Evolutionary conservation across 1,284 basidiomycete genomes (phyloP).

Genomic region (Puccinia novopanici): DNA sequence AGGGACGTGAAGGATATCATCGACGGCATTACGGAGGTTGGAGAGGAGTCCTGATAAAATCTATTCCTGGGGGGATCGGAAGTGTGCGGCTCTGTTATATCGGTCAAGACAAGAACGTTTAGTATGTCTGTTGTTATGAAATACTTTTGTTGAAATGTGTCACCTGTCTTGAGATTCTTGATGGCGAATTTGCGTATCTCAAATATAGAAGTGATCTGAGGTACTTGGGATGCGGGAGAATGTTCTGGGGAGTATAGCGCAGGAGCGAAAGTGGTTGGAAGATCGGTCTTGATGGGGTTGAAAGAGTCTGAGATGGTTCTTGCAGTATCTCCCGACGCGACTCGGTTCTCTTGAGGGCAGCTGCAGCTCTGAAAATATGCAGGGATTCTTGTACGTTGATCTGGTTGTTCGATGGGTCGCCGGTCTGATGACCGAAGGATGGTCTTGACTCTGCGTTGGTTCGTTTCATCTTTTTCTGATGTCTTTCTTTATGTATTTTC

Average conservation of each 20-base stretch:
- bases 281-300: slow-evolving; percentile 5
- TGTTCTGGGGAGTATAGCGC: not conserved
- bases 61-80: not conserved
- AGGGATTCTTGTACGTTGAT: not conserved
- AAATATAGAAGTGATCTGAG: slow-evolving; percentile 1
- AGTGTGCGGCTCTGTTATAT: not conserved
- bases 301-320: not conserved
- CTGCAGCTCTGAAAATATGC: not conserved
- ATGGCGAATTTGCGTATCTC: slow-evolving; percentile 5
- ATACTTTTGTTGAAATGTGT: not conserved
- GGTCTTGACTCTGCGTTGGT: slow-evolving; percentile 19
- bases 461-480: slow-evolving; percentile 4
- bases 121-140: not conserved
- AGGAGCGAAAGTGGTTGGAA: not conserved
- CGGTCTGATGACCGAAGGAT: not conserved
- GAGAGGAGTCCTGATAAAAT: not conserved
- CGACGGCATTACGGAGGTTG: not conserved
- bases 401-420: not conserved
- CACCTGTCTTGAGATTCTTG: slow-evolving; percentile 4
- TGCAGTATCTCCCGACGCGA: not conserved
- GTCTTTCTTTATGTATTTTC: no score
- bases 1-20: slow-evolving; percentile 5
- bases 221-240: not conserved
- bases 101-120: not conserved
- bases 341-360: slow-evolving; percentile 3